Percentiles rank a stretch among this genome's conserved stretches.
Conservation (phyloP, 1,284 basidiomycete genomes). For the Pseudozyma pruni region DNA sequence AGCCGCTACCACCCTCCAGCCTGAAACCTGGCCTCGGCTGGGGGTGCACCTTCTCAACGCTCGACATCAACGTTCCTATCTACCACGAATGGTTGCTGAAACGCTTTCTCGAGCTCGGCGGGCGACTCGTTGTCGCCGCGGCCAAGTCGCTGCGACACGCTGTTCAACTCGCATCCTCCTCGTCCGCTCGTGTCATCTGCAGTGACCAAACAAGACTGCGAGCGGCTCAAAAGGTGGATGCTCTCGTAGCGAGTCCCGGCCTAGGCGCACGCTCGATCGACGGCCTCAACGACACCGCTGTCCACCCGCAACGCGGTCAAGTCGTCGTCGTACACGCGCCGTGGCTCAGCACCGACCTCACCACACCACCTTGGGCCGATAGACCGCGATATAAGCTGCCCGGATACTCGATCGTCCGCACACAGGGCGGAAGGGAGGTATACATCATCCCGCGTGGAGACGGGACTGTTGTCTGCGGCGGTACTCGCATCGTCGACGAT, state of each 20-base stretch:
- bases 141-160: slow-evolving; percentile 16
- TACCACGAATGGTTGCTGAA: slow-evolving; percentile 48
- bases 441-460: slow-evolving; percentile 61
- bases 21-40: slow-evolving; percentile 18
- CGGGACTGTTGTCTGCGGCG: slow-evolving; percentile 56
- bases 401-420: slow-evolving; percentile 30
- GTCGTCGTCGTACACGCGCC: slow-evolving; percentile 56
- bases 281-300: slow-evolving; percentile 36
- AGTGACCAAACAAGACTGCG: neutral
- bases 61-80: slow-evolving; percentile 57
- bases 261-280: slow-evolving; percentile 44
- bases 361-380: neutral
- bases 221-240: slow-evolving; percentile 1
- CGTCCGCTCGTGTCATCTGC: neutral
- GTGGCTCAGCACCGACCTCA: slow-evolving; percentile 38
- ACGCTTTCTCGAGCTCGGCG: slow-evolving; percentile 50
- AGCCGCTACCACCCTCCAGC: slow-evolving; percentile 7
- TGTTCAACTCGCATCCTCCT: slow-evolving; percentile 4
- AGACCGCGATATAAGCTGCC: slow-evolving; percentile 14
- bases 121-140: slow-evolving; percentile 29
- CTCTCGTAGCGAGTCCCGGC: slow-evolving; percentile 48
- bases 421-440: slow-evolving; percentile 47
- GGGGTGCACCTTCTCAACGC: slow-evolving; percentile 53
- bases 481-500: slow-evolving; percentile 53
- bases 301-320: slow-evolving; percentile 56